Conservation (phyloP, 352 stramenopile species). For the Peronosclerospora sorghi region DNA sequence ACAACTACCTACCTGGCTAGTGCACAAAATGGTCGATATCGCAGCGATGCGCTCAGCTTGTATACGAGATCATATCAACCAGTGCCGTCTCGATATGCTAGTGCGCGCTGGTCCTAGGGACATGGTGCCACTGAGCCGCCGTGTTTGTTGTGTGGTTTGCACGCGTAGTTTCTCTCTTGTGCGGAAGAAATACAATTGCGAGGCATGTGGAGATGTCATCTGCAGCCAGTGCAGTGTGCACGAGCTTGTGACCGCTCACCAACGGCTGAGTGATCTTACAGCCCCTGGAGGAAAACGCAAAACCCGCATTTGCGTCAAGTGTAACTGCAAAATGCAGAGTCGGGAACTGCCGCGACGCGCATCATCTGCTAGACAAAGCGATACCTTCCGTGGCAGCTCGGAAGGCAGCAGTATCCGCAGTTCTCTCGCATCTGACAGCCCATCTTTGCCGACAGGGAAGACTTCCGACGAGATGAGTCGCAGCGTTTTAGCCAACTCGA, state of each 20-base stretch:
- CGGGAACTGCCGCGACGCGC: conserved; percentile 40
- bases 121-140: conserved; percentile 54
- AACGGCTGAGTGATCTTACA: conserved; percentile 20
- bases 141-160: conserved; percentile 71
- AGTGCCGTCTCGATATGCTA: conserved; percentile 57
- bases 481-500: conserved; percentile 29
- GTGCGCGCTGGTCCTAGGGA: conserved; percentile 55
- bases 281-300: conserved; percentile 53
- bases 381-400: conserved; percentile 20
- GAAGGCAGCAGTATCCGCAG: conserved; percentile 18
- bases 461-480: conserved; percentile 20
- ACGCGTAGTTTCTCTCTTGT: conserved; percentile 78
- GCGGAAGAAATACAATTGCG: conserved; percentile 80
- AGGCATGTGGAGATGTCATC: conserved; percentile 69
- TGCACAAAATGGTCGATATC: conserved; percentile 75
- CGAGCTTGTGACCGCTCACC: conserved; percentile 51
- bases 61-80: conserved; percentile 69
- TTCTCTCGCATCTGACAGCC: conserved; percentile 18
- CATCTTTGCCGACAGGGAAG: conserved; percentile 16
- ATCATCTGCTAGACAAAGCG: conserved; percentile 23
- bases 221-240: conserved; percentile 72
- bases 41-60: conserved; percentile 64
- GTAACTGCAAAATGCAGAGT: conserved; percentile 48
- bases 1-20: conserved; percentile 61
- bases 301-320: conserved; percentile 65